Percentiles rank a stretch among this genome's conserved stretches.
Conservation (phyloP, 495 filamentous ascomycete species). For the Hypoxylon rickii region DNA sequence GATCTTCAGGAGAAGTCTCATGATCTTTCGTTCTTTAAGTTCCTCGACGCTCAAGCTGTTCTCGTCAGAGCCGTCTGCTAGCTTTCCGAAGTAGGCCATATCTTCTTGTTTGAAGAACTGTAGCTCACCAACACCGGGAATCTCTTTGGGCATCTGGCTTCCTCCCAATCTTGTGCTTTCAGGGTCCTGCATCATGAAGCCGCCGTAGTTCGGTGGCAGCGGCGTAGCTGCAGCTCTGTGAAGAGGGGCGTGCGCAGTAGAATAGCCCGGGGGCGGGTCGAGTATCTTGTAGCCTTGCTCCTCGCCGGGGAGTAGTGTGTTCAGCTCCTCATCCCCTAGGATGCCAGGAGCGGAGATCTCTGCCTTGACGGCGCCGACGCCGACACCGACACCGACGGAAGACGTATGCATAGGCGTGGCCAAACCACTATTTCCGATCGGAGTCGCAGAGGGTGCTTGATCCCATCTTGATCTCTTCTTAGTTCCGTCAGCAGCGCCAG, state of each 20-base stretch:
- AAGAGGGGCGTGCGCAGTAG: slow-evolving; percentile 75
- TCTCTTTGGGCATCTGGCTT: slow-evolving; percentile 93
- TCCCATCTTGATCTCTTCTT: slow-evolving; percentile 86
- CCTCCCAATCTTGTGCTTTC: slow-evolving; percentile 78
- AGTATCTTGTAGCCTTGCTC: slow-evolving; percentile 91
- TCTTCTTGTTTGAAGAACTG: slow-evolving; percentile 99
- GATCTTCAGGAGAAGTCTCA: slow-evolving; percentile 94
- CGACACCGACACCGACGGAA: slow-evolving; percentile 57
- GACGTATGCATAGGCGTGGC: slow-evolving; percentile 87
- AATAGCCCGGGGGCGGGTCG: slow-evolving; percentile 90
- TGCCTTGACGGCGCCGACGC: slow-evolving; percentile 65
- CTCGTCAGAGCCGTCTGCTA: slow-evolving; percentile 94
- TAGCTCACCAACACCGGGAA: slow-evolving; percentile 94
- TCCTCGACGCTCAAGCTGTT: slow-evolving; percentile 90
- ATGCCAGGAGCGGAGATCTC: slow-evolving; percentile 79
- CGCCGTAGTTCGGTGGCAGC: slow-evolving; percentile 62
- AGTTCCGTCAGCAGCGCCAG: slow-evolving; percentile 58
- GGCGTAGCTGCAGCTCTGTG: slow-evolving; percentile 81
- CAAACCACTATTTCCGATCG: slow-evolving; percentile 78
- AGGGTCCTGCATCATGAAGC: slow-evolving; percentile 98
- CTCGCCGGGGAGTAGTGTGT: slow-evolving; percentile 78
- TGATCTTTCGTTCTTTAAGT: slow-evolving; percentile 97
- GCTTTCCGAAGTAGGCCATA: slow-evolving; percentile 98
- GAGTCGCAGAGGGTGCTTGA: slow-evolving; percentile 83
- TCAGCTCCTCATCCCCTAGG: slow-evolving; percentile 90